These are phyloP conservation scores for Steccherinum ochraceum DNA, from an alignment of 768 basidiomycete genomes.

Conservation along the genomic window DNA sequence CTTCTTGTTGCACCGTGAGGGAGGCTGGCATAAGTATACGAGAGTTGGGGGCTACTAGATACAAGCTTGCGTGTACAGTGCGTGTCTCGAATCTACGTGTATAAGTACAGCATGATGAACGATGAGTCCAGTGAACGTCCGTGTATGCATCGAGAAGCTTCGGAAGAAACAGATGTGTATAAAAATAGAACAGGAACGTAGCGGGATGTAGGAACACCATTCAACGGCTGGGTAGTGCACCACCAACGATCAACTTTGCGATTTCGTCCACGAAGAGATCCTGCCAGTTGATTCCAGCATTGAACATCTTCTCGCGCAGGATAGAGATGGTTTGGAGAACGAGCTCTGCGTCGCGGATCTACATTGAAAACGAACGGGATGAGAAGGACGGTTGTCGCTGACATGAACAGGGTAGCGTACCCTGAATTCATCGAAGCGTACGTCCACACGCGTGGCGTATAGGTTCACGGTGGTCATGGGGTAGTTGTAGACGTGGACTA, in stretches of 20 bases:
- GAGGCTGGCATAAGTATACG: no score
- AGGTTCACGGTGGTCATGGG: conserved; percentile 30
- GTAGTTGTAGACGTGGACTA: conserved; percentile 22
- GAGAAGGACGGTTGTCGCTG: neutral
- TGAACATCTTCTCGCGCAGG: conserved; percentile 12
- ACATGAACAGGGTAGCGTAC: conserved; percentile 2
- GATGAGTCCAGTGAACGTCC: no score
- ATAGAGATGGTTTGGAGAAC: conserved; percentile 23
- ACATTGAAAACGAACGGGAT: neutral
- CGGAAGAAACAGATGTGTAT: no score
- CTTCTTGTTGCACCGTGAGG: no score
- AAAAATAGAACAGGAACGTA: no score
- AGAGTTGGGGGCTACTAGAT: no score
- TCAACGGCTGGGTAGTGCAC: no score
- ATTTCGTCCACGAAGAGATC: conserved; percentile 15
- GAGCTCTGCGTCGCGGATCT: conserved; percentile 37
- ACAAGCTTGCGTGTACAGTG: no score
- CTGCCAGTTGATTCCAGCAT: conserved; percentile 14
- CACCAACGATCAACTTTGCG: neutral
- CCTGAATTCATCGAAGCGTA: conserved; percentile 37
- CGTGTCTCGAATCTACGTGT: no score
- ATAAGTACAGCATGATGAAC: no score
- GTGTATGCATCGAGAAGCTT: no score
- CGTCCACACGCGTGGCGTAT: conserved; percentile 29
- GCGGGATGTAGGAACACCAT: no score